Conservation (phyloP, 306 rosid genomes). For the Herpetospermum pedunculosum region DNA sequence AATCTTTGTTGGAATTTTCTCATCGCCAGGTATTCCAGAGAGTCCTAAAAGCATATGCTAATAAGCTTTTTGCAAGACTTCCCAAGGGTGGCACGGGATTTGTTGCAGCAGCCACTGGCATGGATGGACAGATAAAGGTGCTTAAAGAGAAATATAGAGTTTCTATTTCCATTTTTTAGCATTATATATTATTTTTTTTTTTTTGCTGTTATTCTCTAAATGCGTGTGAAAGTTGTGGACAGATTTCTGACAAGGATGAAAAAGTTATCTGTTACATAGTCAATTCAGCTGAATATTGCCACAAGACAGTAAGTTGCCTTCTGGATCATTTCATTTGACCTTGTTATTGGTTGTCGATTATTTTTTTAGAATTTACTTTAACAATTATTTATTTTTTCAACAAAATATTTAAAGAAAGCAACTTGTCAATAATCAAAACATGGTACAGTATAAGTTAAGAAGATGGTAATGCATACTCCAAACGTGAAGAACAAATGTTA, state of each 20-base stretch:
- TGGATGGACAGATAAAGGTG: slow-evolving; percentile 99
- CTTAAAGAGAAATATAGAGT: slow-evolving; percentile 6
- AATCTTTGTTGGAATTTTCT: slow-evolving; percentile 14
- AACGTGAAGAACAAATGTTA: neutral
- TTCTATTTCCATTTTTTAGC: slow-evolving; percentile 13
- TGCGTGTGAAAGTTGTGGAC: slow-evolving; percentile 20
- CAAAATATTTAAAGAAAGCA: neutral
- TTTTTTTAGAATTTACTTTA: neutral
- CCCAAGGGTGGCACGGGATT: slow-evolving; percentile 97
- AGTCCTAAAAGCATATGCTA: slow-evolving; percentile 89
- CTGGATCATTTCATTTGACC: neutral
- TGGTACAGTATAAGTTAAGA: neutral
- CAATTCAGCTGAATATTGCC: slow-evolving; percentile 95
- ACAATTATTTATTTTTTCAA: neutral
- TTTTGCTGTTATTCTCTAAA: slow-evolving; percentile 7
- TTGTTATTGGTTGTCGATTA: neutral
- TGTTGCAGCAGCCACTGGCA: slow-evolving; percentile 99
- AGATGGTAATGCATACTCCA: neutral
- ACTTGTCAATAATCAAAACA: neutral
- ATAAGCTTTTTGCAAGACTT: slow-evolving; percentile 73
- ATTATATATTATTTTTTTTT: slow-evolving; percentile 10
- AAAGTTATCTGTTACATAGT: slow-evolving; percentile 92
- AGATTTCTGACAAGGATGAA: slow-evolving; percentile 98
- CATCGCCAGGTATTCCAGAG: slow-evolving; percentile 78
- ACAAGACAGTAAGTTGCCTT: slow-evolving; percentile 55